A percentile compares a stretch with the other conserved stretches of the same genome.
These are phyloP conservation scores for Blastocystis sp. DNA, from an alignment of 352 stramenopile species.

Conservation along the genomic window DNA sequence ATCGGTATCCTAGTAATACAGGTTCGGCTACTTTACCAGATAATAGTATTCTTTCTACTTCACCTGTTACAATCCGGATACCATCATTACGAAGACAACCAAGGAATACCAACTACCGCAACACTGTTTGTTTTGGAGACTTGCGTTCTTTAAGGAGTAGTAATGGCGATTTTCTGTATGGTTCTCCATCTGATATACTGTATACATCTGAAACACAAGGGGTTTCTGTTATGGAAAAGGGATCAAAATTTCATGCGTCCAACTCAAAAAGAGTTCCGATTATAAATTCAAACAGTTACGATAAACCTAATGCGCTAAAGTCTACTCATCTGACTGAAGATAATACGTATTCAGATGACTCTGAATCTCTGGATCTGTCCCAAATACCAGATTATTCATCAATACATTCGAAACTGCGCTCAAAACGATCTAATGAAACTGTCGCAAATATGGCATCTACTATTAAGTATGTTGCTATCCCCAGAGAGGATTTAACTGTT, in stretches of 20 bases:
- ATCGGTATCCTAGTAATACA: background rate
- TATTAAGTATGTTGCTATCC: background rate
- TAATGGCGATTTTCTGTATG: background rate
- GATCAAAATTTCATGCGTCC: background rate
- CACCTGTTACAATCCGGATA: background rate
- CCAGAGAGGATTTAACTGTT: background rate
- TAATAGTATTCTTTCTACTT: background rate
- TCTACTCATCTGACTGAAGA: background rate
- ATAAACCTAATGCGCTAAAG: background rate
- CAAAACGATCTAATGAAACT: no score
- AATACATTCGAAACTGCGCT: background rate
- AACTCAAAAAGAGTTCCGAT: background rate
- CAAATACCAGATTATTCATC: background rate
- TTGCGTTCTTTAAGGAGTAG: background rate
- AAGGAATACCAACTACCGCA: background rate
- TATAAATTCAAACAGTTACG: background rate
- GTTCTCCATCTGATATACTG: background rate
- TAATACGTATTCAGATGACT: background rate
- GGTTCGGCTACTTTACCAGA: background rate
- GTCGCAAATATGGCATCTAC: background rate
- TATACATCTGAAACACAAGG: background rate
- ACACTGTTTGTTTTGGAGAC: background rate
- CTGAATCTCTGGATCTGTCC: background rate
- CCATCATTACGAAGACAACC: background rate
- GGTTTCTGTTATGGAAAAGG: background rate